Percentiles rank a stretch among this genome's conserved stretches.
Evolutionary conservation across 192 early-diverging fungal species (phyloP).

Genomic region (Dissophora globulifera): DNA sequence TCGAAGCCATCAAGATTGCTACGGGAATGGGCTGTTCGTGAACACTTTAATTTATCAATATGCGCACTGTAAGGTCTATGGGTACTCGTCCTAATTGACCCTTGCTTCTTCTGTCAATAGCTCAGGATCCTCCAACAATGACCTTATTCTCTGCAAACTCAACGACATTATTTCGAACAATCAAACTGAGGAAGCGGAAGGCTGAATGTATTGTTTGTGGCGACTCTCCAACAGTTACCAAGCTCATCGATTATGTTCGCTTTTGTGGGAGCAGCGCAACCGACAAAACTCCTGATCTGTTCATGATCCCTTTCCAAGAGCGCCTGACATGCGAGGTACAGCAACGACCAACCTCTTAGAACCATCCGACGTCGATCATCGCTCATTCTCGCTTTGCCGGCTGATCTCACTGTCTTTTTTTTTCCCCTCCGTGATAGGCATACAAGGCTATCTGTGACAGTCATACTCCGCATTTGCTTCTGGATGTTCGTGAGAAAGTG

Average conservation of each 20-base stretch:
- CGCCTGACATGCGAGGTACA: slow-evolving; percentile 40
- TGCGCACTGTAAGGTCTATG: too few species aligned
- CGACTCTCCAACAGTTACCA: slow-evolving; percentile 78
- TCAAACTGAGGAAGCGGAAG: slow-evolving; percentile 80
- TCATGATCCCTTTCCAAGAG: slow-evolving; percentile 26
- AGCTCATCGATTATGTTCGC: slow-evolving; percentile 90
- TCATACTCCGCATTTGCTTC: slow-evolving; percentile 71
- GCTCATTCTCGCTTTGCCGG: too few species aligned
- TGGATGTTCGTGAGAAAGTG: slow-evolving; percentile 90
- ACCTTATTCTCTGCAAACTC: slow-evolving; percentile 82
- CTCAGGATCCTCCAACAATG: slow-evolving; percentile 67
- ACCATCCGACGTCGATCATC: neutral
- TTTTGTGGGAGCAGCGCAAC: slow-evolving; percentile 87
- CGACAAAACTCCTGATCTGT: slow-evolving; percentile 69
- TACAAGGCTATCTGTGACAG: slow-evolving; percentile 59
- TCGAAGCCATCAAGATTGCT: slow-evolving; percentile 90
- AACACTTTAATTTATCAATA: too few species aligned
- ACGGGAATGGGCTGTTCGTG: slow-evolving; percentile 60
- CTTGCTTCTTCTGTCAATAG: slow-evolving; percentile 17
- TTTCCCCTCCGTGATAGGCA: slow-evolving; percentile 2
- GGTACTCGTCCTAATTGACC: too few species aligned
- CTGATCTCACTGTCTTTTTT: neutral
- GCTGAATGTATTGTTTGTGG: slow-evolving; percentile 88
- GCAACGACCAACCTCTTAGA: too few species aligned
- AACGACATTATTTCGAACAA: slow-evolving; percentile 77